Conservation (phyloP, 306 rosid genomes). For the Cicer chorassanicum region DNA sequence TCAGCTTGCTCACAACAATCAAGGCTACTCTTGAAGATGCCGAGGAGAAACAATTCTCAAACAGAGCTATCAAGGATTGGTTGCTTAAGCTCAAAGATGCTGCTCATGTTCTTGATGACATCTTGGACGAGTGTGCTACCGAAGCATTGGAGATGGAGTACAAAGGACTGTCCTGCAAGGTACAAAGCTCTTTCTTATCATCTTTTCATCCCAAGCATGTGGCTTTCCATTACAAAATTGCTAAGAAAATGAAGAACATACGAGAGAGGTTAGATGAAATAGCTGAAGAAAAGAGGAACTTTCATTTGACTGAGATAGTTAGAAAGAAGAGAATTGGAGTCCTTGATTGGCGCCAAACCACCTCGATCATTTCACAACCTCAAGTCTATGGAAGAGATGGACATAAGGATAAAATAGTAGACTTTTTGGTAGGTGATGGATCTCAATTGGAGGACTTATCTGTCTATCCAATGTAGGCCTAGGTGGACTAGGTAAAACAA, state of each 20-base stretch:
- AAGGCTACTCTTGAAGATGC: conserved; percentile 47
- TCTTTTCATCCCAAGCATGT: conserved; percentile 17
- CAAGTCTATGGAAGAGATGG: conserved; percentile 33
- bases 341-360: conserved; percentile 37
- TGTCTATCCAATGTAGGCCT: conserved; percentile 24
- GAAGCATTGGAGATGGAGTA: not conserved
- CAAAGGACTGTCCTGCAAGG: not conserved
- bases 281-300: conserved; percentile 16
- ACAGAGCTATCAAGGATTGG: conserved; percentile 33
- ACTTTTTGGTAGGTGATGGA: conserved; percentile 13
- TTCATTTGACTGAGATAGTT: conserved; percentile 14
- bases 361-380: not conserved
- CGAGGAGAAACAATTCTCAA: conserved; percentile 40
- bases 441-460: not conserved
- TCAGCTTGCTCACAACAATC: conserved; percentile 30
- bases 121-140: conserved; percentile 41
- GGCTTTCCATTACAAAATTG: conserved; percentile 5
- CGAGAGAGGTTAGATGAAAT: conserved; percentile 3
- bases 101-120: conserved; percentile 36
- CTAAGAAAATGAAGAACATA: conserved; percentile 30
- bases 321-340: not conserved
- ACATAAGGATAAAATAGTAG: conserved; percentile 14
- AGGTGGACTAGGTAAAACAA: conserved; percentile 41
- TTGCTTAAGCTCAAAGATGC: conserved; percentile 32
- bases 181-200: not conserved